phyloP scores from a whole-genome alignment of 108 stramenopile species.

The Poteriospumella lacustris region DNA sequence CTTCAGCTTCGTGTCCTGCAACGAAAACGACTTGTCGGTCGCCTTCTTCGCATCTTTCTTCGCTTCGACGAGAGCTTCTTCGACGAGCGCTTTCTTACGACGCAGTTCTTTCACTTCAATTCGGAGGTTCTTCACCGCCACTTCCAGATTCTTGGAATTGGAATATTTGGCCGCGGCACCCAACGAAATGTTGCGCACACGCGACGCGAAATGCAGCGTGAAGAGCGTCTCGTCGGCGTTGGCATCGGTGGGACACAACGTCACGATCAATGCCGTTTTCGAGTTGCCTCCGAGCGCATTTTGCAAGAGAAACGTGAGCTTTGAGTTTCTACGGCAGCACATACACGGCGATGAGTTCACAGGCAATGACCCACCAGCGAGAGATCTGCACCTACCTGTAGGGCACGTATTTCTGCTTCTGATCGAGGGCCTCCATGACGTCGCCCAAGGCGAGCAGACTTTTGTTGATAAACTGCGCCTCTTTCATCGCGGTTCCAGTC shows the following conservation, averaged over 20 bases:
- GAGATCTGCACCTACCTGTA: constrained; percentile 29
- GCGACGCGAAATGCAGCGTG: constrained; percentile 46
- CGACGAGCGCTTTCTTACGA: not conserved
- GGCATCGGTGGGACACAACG: constrained; percentile 42
- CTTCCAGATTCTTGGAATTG: constrained; percentile 20
- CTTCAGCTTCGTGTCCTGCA: constrained; percentile 2
- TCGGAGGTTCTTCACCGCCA: not conserved
- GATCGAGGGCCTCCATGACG: constrained; percentile 52
- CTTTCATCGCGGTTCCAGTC: constrained; percentile 38
- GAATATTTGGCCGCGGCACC: not conserved
- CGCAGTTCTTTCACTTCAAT: not conserved
- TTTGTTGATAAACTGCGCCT: constrained; percentile 53
- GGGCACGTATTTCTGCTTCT: constrained; percentile 48
- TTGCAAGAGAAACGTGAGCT: constrained; percentile 50
- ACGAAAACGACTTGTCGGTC: not conserved
- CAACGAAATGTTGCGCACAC: constrained; percentile 3
- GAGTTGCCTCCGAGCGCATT: constrained; percentile 45
- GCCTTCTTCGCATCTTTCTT: not conserved
- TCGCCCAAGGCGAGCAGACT: constrained; percentile 50
- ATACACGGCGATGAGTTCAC: too few species aligned
- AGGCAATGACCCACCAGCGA: too few species aligned
- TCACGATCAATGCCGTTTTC: constrained; percentile 45
- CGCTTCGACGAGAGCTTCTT: not conserved
- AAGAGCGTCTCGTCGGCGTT: constrained; percentile 44
- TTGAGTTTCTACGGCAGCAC: constrained; percentile 33